These are phyloP conservation scores for Eucalyptus curtisii DNA, from an alignment of 345 rosid genomes.

Conservation along the genomic window DNA sequence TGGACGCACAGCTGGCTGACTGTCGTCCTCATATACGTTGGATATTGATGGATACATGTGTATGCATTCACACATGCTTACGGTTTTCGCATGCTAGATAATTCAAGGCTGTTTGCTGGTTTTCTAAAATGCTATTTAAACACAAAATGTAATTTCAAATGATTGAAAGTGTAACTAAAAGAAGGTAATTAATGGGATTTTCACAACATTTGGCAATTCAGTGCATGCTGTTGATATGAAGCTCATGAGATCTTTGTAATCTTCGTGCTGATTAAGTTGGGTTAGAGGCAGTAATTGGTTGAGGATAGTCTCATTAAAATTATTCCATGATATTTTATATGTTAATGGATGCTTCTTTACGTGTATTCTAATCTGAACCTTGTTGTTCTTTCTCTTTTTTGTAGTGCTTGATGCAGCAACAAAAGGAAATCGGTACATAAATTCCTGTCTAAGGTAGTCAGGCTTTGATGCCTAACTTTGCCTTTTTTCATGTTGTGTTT, in stretches of 20 bases:
- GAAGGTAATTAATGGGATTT: background rate
- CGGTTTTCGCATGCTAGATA: background rate
- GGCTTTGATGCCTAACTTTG: background rate
- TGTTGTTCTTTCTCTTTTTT: background rate
- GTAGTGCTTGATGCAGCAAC: conserved; percentile 85
- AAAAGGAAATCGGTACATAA: conserved; percentile 82
- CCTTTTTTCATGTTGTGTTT: background rate
- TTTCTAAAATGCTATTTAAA: background rate
- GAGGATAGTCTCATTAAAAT: background rate
- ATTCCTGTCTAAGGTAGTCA: conserved; percentile 79
- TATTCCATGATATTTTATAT: background rate
- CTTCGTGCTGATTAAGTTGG: background rate
- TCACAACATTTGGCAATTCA: background rate
- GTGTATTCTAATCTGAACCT: background rate
- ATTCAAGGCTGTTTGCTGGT: background rate
- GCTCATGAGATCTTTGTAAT: background rate
- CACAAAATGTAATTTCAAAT: background rate
- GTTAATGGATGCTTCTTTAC: background rate
- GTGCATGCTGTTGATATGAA: background rate
- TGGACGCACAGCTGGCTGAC: background rate
- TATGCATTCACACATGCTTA: background rate
- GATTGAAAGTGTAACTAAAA: background rate
- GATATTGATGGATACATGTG: background rate
- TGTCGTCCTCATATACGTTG: background rate
- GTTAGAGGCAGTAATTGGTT: background rate